Evolutionary conservation across 1,284 basidiomycete species (phyloP), one percentile per base, ranked within the genome.

Genomic region (Athelia sp.): DNA sequence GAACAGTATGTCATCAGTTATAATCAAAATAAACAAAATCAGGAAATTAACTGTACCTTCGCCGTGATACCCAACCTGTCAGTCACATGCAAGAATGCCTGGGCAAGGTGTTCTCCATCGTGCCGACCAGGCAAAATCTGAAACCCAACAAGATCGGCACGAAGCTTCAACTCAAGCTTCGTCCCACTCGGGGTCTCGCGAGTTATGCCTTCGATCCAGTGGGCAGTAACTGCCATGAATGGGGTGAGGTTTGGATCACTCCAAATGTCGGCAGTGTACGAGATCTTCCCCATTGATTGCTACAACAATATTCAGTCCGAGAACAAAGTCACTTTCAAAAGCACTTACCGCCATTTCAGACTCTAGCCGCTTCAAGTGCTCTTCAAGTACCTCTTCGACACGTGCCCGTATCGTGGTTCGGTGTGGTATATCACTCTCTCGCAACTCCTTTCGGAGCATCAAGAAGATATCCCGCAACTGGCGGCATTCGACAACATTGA

Each of bases 381-480:
- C 24, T 13, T 58, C 21, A 23, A 58, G 59, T 11, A 52, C 45
- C 10, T 53, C 48, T 2, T 55, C 13, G 15, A 66, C 60, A 17
- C 59, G 34, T 32, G 61, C 46, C 0, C 58, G 46, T 9, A 64
- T 17, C 50, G 60, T 60, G 1, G 56, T 60, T 13, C 56, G 56
- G 49, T 59, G 56, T 3, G 59, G 59, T n/a, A 62, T 46, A 46
- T 62, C 58, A 1, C 48, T 42, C 18, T 62, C 52, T 9, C 58
- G 40, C 2, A 56, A 49, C 8, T 59, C 51, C 13, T 50, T 36
- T 23, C 57, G 52, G 9, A 66, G 44, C 42, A 60, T 66, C 3
- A 62, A 51, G 2, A 68, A 50, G 8, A 68, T 46, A 15, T 62
- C 61, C 0, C 59, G 56, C 34, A 66, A 54, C 46, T 66, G 63